phyloP scores from a whole-genome alignment of 1,284 basidiomycete genomes.

The Flammula alnicola region DNA sequence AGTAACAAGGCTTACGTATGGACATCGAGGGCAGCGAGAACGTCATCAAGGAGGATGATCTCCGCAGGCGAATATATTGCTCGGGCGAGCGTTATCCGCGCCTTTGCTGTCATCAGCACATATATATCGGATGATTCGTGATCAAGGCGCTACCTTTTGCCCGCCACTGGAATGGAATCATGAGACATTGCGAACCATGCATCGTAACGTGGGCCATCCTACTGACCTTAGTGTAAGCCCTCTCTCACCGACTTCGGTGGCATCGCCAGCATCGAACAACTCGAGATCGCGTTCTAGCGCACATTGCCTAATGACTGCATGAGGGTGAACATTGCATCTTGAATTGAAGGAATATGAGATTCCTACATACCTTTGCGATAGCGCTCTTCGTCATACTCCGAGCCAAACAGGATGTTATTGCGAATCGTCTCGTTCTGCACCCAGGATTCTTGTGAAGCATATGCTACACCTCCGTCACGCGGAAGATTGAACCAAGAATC shows the following conservation, averaged over 20 bases:
- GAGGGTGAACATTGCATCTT: background rate
- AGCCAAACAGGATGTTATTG: constrained; percentile 60
- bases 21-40: constrained; percentile 57
- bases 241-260: constrained; percentile 74
- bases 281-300: constrained; percentile 65
- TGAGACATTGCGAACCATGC: too few species aligned
- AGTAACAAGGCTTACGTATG: constrained; percentile 34
- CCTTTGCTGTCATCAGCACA: constrained; percentile 45
- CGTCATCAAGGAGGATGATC: constrained; percentile 70
- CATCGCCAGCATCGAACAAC: constrained; percentile 74
- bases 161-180: constrained; percentile 15
- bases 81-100: constrained; percentile 73
- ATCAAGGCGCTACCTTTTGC: constrained; percentile 6
- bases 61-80: constrained; percentile 72
- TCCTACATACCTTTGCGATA: constrained; percentile 45
- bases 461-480: constrained; percentile 68
- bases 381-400: constrained; percentile 51
- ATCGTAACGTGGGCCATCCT: background rate
- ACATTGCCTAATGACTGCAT: constrained; percentile 60
- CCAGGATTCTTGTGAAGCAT: constrained; percentile 82
- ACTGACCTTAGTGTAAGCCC: constrained; percentile 57
- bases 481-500: constrained; percentile 72
- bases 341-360: background rate
- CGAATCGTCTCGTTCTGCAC: constrained; percentile 52
- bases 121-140: background rate